A percentile compares a stretch with the other conserved stretches of the same genome.
phyloP scores from a whole-genome alignment of 257 asterid species.

The Solanum clarkiae region DNA sequence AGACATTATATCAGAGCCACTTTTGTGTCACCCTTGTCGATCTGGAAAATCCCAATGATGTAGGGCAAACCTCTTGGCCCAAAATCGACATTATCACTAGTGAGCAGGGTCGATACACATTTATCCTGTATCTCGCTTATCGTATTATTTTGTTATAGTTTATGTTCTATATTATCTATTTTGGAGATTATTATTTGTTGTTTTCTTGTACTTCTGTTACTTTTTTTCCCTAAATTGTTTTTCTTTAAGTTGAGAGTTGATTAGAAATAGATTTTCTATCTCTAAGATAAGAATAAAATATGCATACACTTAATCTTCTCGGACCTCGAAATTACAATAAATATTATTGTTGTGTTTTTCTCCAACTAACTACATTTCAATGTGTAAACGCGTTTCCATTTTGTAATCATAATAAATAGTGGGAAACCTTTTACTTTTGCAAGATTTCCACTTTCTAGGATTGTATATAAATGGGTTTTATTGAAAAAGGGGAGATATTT shows the following conservation, averaged over 20 bases:
- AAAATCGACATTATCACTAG: too few species aligned
- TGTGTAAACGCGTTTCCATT: background rate
- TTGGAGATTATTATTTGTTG: background rate
- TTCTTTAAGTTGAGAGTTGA: rapidly evolving
- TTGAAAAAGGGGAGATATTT: background rate
- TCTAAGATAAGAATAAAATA: background rate
- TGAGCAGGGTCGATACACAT: too few species aligned
- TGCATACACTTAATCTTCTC: rapidly evolving
- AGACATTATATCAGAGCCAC: too few species aligned
- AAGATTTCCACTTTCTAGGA: background rate
- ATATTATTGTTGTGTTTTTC: background rate
- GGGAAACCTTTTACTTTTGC: background rate
- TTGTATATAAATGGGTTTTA: background rate
- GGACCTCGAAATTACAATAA: too few species aligned
- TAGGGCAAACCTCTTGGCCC: too few species aligned
- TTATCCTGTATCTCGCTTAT: too few species aligned
- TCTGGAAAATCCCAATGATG: too few species aligned
- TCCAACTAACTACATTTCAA: background rate
- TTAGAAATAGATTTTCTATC: rapidly evolving
- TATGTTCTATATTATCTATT: background rate
- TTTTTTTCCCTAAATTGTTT: background rate
- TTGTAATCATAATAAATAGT: background rate
- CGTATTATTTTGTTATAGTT: background rate
- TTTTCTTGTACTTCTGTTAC: background rate
- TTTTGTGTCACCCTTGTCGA: too few species aligned